These are phyloP conservation scores for Spiromastix sp. DNA, from an alignment of 2,329 filamentous ascomycete genomes.

Conservation along the genomic window DNA sequence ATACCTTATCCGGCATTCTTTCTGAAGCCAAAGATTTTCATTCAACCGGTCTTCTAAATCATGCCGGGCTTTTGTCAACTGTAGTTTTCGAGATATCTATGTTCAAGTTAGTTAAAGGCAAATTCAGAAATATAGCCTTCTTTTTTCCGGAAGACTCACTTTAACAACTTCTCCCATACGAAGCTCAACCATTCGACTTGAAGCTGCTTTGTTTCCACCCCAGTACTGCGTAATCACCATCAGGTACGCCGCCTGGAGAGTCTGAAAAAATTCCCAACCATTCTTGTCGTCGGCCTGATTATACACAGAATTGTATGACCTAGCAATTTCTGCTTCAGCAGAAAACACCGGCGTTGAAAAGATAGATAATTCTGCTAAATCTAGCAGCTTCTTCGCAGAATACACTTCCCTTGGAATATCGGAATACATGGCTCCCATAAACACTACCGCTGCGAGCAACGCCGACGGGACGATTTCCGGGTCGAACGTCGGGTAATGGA, in stretches of 20 bases:
- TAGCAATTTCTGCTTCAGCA: slow-evolving; percentile 29
- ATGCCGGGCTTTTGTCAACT: slow-evolving; percentile 29
- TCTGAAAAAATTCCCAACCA: slow-evolving; percentile 29
- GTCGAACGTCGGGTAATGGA: slow-evolving; percentile 34
- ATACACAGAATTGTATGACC: slow-evolving; percentile 19
- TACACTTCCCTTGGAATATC: slow-evolving; percentile 27
- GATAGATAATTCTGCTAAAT: slow-evolving; percentile 34
- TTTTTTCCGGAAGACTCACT: slow-evolving; percentile 15
- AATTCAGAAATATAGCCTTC: background rate
- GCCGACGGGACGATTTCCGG: slow-evolving; percentile 25
- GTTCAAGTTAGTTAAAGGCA: slow-evolving; percentile 1
- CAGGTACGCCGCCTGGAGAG: slow-evolving; percentile 34
- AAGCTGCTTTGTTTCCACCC: slow-evolving; percentile 28
- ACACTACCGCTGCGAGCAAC: slow-evolving; percentile 30
- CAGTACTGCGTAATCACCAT: slow-evolving; percentile 35
- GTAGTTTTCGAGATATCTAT: slow-evolving; percentile 30
- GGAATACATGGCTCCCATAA: slow-evolving; percentile 38
- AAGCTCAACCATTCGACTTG: slow-evolving; percentile 32
- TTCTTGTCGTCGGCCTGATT: slow-evolving; percentile 14
- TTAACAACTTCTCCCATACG: slow-evolving; percentile 34
- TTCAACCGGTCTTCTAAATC: slow-evolving; percentile 25
- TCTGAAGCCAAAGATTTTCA: slow-evolving; percentile 34
- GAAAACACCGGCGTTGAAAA: slow-evolving; percentile 34
- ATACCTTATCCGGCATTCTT: slow-evolving; percentile 34
- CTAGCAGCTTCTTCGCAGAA: slow-evolving; percentile 30